Conservation (phyloP, 495 filamentous ascomycete species). For the Aspergillus avenaceus region DNA sequence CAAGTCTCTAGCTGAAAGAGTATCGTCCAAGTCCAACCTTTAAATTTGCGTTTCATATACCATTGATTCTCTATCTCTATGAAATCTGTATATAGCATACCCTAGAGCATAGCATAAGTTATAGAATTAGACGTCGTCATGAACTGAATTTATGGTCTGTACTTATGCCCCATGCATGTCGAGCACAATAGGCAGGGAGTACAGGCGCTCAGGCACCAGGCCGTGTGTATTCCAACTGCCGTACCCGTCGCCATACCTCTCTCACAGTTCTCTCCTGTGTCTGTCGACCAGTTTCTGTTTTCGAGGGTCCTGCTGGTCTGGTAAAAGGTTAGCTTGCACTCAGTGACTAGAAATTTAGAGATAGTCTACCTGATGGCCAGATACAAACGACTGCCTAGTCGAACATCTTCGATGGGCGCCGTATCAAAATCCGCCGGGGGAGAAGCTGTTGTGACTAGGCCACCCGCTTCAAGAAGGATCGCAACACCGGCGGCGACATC, state of each 20-base stretch:
- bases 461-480: conserved; percentile 57
- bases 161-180: neutral
- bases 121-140: conserved; percentile 19
- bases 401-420: conserved; percentile 51
- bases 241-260: conserved; percentile 65
- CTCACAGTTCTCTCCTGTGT: conserved; percentile 62
- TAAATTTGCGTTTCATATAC: conserved; percentile 13
- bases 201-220: conserved; percentile 38
- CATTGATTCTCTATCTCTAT: conserved; percentile 14
- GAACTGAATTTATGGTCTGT: too few species aligned
- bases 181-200: neutral
- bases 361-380: conserved; percentile 54
- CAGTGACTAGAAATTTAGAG: neutral
- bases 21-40: conserved; percentile 24
- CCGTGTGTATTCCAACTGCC: conserved; percentile 54
- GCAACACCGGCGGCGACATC: conserved; percentile 54
- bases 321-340: neutral
- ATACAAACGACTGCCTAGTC: conserved; percentile 60
- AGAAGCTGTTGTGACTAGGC: conserved; percentile 63
- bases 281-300: conserved; percentile 56
- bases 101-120: conserved; percentile 23
- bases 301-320: conserved; percentile 57
- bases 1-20: conserved; percentile 31
- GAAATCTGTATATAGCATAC: conserved; percentile 29
- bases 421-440: conserved; percentile 52